Evolutionary conservation across 1,284 basidiomycete genomes (phyloP), one percentile per base, ranked within the genome.

Genomic region (Volvariella surrecta): DNA sequence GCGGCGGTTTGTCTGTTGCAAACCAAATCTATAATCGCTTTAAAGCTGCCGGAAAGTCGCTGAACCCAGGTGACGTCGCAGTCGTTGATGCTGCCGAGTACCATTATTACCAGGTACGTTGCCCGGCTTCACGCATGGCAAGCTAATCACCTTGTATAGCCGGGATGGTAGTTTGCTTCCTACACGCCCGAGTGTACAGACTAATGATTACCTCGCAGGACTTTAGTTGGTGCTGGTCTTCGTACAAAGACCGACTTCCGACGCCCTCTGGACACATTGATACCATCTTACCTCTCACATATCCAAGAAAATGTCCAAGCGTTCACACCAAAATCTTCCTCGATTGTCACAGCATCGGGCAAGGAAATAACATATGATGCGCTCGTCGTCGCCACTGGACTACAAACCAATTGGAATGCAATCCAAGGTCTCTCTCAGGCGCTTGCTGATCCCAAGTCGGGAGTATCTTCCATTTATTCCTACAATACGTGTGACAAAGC

Each of bases 391-490:
- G 89, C 91, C 7, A 76, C 89, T 8, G 95, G 95, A 32, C 66
- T 98, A 24, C 79, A 94, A 63, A 87, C 78, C 62, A 92, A 92
- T 59, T 92, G 80, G 76, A 74, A 76, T 53, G 74, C 67, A 22
- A 82, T 98, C 53, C 67, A 80, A 52, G 93, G 93, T 4, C 71
- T 99, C 7, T 62, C 77, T 17, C 72, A 79, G 50, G 95, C 92
- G 0, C 74, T 99, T 18, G 69, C 71, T 20, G 81, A 94, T 60
- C 74, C 87, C 10, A 61, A 66, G 2, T 86, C 84, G 3, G 85
- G 85, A n/a, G 92, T 98, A 32, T 87, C 89, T 3, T 86, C 86
- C n/a, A 96, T 96, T 51, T 98, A 98, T 69, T 87, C 83, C 0
- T 89, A 87, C 60, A 76, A 87, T 43, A 87, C 87, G 9, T 89